phyloP scores from a whole-genome alignment of 495 filamentous ascomycete species.

The Podospora pseudopauciseta region DNA sequence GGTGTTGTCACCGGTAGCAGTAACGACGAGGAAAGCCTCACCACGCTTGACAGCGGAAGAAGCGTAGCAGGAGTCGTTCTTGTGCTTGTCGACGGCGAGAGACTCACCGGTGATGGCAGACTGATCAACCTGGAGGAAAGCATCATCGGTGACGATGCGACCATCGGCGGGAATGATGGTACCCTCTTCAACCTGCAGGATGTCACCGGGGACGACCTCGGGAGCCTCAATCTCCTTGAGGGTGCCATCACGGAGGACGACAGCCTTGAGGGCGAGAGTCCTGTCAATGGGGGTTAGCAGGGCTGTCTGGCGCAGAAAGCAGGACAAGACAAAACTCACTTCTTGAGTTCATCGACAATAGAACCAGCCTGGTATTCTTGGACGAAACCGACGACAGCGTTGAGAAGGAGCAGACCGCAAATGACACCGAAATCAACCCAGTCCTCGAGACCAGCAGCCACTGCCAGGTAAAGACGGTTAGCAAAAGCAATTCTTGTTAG shows the following conservation, averaged over 20 bases:
- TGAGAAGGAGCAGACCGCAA: conserved; percentile 68
- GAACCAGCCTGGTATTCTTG: conserved; percentile 89
- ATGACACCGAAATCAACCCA: conserved; percentile 84
- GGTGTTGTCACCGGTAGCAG: conserved; percentile 79
- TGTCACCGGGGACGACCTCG: conserved; percentile 85
- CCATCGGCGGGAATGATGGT: conserved; percentile 90
- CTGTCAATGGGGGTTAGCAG: conserved; percentile 21
- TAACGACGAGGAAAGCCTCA: conserved; percentile 75
- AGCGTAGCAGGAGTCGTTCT: conserved; percentile 72
- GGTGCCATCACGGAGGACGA: conserved; percentile 72
- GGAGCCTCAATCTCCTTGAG: conserved; percentile 69
- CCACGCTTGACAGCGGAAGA: conserved; percentile 90
- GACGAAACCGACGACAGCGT: conserved; percentile 79
- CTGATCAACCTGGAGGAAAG: conserved; percentile 87
- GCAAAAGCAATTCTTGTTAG: not conserved
- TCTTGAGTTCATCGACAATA: conserved; percentile 88
- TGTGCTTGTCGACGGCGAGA: conserved; percentile 82
- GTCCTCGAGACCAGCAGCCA: conserved; percentile 72
- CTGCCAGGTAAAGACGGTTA: conserved; percentile 15
- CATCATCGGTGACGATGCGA: conserved; percentile 70
- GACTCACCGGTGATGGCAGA: conserved; percentile 91
- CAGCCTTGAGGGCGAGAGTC: conserved; percentile 80
- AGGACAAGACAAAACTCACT: conserved; percentile 31
- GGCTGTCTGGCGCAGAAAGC: not conserved
- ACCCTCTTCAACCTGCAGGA: conserved; percentile 84